Conservation (phyloP, 768 basidiomycete genomes). For the Porphyrellus cyaneotinctus region DNA sequence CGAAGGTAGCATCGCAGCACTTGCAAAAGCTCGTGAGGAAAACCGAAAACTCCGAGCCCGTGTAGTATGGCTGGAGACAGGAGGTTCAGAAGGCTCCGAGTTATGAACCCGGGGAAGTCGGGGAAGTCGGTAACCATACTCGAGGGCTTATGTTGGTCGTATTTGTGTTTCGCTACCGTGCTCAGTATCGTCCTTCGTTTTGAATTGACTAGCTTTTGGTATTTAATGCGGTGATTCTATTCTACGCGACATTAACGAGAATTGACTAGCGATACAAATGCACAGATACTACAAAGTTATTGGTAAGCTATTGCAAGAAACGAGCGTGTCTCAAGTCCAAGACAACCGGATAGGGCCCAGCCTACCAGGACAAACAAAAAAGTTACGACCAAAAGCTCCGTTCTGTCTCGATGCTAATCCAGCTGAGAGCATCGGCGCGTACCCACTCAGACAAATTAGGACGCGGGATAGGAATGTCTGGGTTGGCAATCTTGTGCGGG, state of each 20-base stretch:
- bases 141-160: constrained; percentile 5
- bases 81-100: constrained; percentile 33
- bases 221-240: constrained; percentile 5
- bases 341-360: constrained; percentile 2
- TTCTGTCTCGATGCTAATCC: constrained; percentile 21
- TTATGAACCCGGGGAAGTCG: constrained; percentile 22
- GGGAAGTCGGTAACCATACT: constrained; percentile 10
- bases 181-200: constrained; percentile 5
- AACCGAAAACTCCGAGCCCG: constrained; percentile 48
- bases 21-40: constrained; percentile 48
- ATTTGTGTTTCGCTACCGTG: constrained; percentile 9
- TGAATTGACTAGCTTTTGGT: constrained; percentile 4
- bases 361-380: constrained; percentile 1
- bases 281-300: background rate
- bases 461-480: constrained; percentile 55
- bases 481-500: constrained; percentile 40
- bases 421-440: constrained; percentile 38
- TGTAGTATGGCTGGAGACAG: constrained; percentile 33
- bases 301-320: background rate
- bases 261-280: constrained; percentile 14
- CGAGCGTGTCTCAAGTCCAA: background rate
- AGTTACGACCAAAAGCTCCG: constrained; percentile 15
- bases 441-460: constrained; percentile 52
- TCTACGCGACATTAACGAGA: background rate
- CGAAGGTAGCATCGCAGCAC: constrained; percentile 38